Percentiles rank a stretch among this genome's conserved stretches.
These are phyloP conservation scores for Epichloe brachyelytri DNA, from an alignment of 2,329 filamentous ascomycete species.

Conservation along the genomic window DNA sequence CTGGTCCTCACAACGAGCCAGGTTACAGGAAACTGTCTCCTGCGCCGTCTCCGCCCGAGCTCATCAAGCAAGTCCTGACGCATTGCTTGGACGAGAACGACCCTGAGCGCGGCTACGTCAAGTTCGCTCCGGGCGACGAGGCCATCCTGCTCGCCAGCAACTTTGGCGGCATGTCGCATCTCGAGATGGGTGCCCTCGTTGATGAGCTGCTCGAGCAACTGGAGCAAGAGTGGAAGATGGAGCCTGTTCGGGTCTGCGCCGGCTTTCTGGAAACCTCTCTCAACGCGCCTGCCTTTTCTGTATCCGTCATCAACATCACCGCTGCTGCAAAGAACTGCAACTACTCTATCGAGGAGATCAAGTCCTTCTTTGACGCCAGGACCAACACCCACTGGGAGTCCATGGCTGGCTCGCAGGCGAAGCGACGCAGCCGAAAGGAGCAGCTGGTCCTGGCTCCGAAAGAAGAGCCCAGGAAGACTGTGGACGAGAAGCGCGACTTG, in stretches of 20 bases:
- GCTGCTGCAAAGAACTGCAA: constrained; percentile 30
- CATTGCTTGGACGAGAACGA: constrained; percentile 46
- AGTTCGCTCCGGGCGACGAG: constrained; percentile 34
- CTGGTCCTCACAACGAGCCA: constrained; percentile 55
- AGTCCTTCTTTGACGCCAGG: constrained; percentile 49
- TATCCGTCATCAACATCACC: constrained; percentile 50
- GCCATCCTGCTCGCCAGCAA: constrained; percentile 43
- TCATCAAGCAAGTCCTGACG: constrained; percentile 44
- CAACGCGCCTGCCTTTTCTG: constrained; percentile 58
- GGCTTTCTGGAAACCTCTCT: constrained; percentile 60
- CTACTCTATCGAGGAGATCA: constrained; percentile 40
- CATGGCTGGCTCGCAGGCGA: constrained; percentile 32
- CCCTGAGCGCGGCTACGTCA: constrained; percentile 34
- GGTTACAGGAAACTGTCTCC: constrained; percentile 45
- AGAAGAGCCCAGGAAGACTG: constrained; percentile 22
- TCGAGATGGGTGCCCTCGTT: constrained; percentile 42
- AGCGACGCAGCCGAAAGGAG: constrained; percentile 23
- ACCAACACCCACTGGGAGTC: constrained; percentile 46
- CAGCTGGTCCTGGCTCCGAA: constrained; percentile 29
- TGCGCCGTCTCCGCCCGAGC: constrained; percentile 31
- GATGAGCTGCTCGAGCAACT: constrained; percentile 41
- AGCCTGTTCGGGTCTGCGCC: constrained; percentile 40
- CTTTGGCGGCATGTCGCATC: constrained; percentile 44
- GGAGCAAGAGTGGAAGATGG: constrained; percentile 31
- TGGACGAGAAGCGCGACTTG: constrained; percentile 28